phyloP scores from a whole-genome alignment of 148 eudicot genomes.

The Limonium bicolor region DNA sequence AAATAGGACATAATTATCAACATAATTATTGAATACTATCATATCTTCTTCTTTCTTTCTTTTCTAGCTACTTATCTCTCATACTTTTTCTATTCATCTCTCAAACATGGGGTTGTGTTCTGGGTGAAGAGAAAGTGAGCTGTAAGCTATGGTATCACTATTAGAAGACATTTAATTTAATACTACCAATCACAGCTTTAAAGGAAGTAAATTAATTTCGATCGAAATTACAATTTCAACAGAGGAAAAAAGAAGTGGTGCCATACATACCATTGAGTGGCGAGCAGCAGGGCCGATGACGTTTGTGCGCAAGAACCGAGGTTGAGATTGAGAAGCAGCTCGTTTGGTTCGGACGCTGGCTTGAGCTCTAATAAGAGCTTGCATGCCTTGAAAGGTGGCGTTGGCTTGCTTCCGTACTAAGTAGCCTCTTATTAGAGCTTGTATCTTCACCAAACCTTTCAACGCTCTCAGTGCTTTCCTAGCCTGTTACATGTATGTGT shows the following conservation, averaged over 20 bases:
- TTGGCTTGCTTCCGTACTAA: constrained; percentile 73
- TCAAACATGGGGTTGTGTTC: too few relatives aligned
- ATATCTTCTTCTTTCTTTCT: too few relatives aligned
- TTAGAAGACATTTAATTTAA: too few relatives aligned
- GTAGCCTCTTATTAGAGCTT: constrained; percentile 70
- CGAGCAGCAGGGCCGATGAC: constrained; percentile 5
- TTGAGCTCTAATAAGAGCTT: constrained; percentile 69
- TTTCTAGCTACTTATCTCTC: too few relatives aligned
- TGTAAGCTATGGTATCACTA: too few relatives aligned
- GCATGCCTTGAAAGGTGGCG: constrained; percentile 65
- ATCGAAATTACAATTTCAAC: background rate
- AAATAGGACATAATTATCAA: too few relatives aligned
- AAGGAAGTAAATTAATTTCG: too few relatives aligned
- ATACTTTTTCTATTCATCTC: too few relatives aligned
- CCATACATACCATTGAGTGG: constrained; percentile 30
- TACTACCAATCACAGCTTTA: too few relatives aligned
- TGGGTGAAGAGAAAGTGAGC: too few relatives aligned
- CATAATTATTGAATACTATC: too few relatives aligned
- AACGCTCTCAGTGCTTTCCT: constrained; percentile 72
- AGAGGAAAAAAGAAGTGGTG: background rate
- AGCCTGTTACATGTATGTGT: too few relatives aligned
- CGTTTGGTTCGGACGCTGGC: constrained; percentile 50
- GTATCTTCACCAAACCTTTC: constrained; percentile 65
- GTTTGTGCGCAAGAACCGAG: constrained; percentile 1
- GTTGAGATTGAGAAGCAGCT: constrained; percentile 1